phyloP scores from a whole-genome alignment of 805 yeast species.

The Metschnikowia henanensis region DNA sequence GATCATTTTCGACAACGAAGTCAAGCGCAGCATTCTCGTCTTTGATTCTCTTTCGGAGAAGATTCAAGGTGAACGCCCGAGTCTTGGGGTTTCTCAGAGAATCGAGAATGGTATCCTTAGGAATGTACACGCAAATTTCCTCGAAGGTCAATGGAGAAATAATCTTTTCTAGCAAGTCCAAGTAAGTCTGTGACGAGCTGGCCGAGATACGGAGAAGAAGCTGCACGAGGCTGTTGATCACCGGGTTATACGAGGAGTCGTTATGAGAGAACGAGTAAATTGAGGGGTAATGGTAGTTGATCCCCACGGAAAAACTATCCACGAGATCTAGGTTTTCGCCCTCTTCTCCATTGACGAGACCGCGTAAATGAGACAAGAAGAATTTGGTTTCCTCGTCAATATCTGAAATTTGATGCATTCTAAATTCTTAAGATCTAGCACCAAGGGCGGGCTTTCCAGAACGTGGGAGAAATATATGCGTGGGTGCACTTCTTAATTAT shows the following conservation, averaged over 20 bases:
- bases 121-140: slow-evolving; percentile 9
- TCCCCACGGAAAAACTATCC: slow-evolving; percentile 6
- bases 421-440: no score
- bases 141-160: slow-evolving; percentile 9
- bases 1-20: background rate
- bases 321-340: slow-evolving; percentile 4
- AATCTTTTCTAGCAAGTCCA: slow-evolving; percentile 6
- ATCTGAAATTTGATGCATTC: background rate
- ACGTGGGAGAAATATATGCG: no score
- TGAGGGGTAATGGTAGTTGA: slow-evolving; percentile 7
- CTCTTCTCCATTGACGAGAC: slow-evolving; percentile 3
- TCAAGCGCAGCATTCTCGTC: slow-evolving; percentile 1
- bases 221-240: slow-evolving; percentile 11
- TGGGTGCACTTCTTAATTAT: no score
- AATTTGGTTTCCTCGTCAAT: slow-evolving; percentile 8
- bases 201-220: slow-evolving; percentile 9
- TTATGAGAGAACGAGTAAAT: slow-evolving; percentile 4
- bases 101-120: slow-evolving; percentile 7
- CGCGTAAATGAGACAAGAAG: slow-evolving; percentile 8
- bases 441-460: no score
- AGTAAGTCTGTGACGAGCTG: slow-evolving; percentile 3
- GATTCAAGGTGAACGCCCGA: background rate
- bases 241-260: slow-evolving; percentile 10
- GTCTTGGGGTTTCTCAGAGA: slow-evolving; percentile 2
- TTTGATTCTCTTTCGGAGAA: background rate